Evolutionary conservation across 768 basidiomycete genomes (phyloP), one percentile per base, ranked within the genome.

Genomic region (Tulasnella sp.): DNA sequence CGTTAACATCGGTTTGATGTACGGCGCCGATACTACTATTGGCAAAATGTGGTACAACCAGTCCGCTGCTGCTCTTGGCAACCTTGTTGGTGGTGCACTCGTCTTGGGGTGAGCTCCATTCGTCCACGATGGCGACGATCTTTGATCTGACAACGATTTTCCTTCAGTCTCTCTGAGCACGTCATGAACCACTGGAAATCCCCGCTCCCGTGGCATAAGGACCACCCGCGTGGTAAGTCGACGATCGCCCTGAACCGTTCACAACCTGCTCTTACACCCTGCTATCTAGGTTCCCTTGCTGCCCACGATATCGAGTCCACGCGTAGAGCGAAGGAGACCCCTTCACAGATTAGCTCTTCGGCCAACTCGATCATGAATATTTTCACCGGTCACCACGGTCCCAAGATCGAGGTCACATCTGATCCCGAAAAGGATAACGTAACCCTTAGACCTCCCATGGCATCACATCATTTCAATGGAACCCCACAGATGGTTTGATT

Each of bases 11-110:
- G 81, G 81, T 18, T 56, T 82, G 39, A 81, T 81, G 77, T 80
- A 82, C 74, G 81, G 80, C 19, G 81, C 81, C 21, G 77, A 80
- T 8, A 71, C 73, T 31, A 81, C 78, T 34, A 73, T 81, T 38
- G 81, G 80, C 62, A 78, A 80, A 27, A 78, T 82, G 52, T 81
- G 74, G 46, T 82, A 52, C 78, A 82, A 82, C 68, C 81, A 82
- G 71, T 81, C 81, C 38, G 81, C 81, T 31, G 81, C 78, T 27
- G 80, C 71, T 21, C 78, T 82, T 27, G 81, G 81, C 27, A 82
- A 82, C 62, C 44, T 79, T 62, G 78, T 82, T 52, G 81, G 81
- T 52, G 81, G 81, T 44, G 80, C 80, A 14, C 27, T 82, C 34
- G 78, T 81, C 19, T 80, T 82, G 56, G 81, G 77, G 75, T 76